A percentile compares a stretch with the other conserved stretches of the same genome.
Conservation (phyloP, 2,329 filamentous ascomycete genomes). For the Periconia sp. region DNA sequence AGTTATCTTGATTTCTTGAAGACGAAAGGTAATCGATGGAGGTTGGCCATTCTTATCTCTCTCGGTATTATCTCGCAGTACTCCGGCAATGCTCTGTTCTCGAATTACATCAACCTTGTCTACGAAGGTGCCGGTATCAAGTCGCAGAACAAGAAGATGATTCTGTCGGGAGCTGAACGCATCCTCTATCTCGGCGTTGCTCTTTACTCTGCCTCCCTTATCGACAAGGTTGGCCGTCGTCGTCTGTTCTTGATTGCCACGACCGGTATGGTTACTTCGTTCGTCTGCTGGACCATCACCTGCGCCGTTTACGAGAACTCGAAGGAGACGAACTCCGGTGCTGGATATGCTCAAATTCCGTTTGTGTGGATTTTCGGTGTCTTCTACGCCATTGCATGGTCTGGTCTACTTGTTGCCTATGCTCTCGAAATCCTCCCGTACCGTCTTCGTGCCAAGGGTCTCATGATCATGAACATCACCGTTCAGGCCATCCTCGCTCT, state of each 20-base stretch:
- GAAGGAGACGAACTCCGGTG: constrained; percentile 33
- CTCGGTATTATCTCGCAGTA: constrained; percentile 70
- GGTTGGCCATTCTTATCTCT: constrained; percentile 63
- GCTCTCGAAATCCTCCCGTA: constrained; percentile 54
- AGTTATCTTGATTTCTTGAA: constrained; percentile 63
- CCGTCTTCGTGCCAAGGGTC: constrained; percentile 52
- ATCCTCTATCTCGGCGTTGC: constrained; percentile 61
- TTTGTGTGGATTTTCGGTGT: constrained; percentile 55
- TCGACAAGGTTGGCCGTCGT: constrained; percentile 59
- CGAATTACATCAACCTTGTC: constrained; percentile 66
- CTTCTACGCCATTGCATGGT: constrained; percentile 61
- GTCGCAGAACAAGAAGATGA: constrained; percentile 37
- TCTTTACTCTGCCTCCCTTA: constrained; percentile 56
- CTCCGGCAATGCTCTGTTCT: constrained; percentile 67
- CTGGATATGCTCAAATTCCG: constrained; percentile 50
- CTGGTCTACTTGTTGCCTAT: constrained; percentile 59
- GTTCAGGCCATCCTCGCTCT: constrained; percentile 66
- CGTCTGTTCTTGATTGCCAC: constrained; percentile 56
- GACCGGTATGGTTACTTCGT: constrained; percentile 37
- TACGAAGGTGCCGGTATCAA: constrained; percentile 64
- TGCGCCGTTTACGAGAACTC: constrained; percentile 14
- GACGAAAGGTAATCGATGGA: constrained; percentile 66
- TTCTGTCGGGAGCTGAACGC: constrained; percentile 58
- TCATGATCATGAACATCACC: constrained; percentile 62
- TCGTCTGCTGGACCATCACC: constrained; percentile 43